Conservation (phyloP, 2,329 filamentous ascomycete genomes). For the Epichloe baconii region DNA sequence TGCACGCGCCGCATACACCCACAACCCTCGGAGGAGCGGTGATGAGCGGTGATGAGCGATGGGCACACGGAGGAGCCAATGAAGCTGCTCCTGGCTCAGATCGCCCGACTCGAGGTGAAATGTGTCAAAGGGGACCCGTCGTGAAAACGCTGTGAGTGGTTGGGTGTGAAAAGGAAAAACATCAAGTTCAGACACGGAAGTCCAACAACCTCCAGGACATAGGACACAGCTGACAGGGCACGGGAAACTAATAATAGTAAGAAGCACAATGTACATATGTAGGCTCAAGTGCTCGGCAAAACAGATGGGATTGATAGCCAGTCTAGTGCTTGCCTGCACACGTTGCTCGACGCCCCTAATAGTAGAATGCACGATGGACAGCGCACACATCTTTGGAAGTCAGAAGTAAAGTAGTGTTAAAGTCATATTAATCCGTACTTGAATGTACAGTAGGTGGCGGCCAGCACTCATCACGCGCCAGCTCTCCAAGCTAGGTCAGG, state of each 20-base stretch:
- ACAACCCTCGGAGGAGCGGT: not conserved
- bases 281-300: no score
- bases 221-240: not conserved
- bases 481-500: not conserved
- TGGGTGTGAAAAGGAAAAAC: not conserved
- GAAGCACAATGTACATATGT: no score
- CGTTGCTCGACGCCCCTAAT: no score
- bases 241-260: no score
- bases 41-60: slow-evolving; percentile 7
- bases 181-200: not conserved
- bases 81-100: slow-evolving; percentile 6
- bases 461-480: not conserved
- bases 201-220: no score
- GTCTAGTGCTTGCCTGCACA: not conserved
- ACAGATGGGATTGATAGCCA: not conserved
- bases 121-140: slow-evolving; percentile 4
- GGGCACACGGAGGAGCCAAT: slow-evolving; percentile 7
- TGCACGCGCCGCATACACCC: slow-evolving; percentile 1
- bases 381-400: no score
- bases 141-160: not conserved
- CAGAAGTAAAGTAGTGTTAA: not conserved
- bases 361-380: no score
- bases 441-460: no score
- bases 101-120: slow-evolving; percentile 5
- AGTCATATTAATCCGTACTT: no score